Percentiles rank a stretch among this genome's conserved stretches.
phyloP scores from a whole-genome alignment of 1,284 basidiomycete genomes.

The Ganoderma lucidum region DNA sequence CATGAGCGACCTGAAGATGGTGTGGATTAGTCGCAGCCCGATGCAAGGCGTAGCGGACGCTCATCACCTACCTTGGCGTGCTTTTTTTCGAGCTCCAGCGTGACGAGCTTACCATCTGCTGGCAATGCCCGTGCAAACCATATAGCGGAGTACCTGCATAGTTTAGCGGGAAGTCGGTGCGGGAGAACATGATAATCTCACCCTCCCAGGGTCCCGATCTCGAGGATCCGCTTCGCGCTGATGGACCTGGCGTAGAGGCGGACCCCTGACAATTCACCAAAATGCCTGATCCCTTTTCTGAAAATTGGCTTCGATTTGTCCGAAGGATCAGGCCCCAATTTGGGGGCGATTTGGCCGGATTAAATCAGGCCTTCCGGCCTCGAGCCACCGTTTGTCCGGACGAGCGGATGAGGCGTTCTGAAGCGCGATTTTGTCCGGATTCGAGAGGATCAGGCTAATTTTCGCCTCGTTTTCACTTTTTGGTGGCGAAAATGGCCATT shows the following conservation, averaged over 20 bases:
- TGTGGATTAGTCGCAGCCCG: neutral
- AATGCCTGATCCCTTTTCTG: too few relatives aligned
- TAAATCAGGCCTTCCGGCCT: too few relatives aligned
- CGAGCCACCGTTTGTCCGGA: too few relatives aligned
- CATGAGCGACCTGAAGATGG: conserved; percentile 56
- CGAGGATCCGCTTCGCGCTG: conserved; percentile 60
- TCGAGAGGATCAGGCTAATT: too few relatives aligned
- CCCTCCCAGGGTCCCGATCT: conserved; percentile 72
- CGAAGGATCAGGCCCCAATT: too few relatives aligned
- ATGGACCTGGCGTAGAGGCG: conserved; percentile 56
- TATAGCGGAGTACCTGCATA: conserved; percentile 62
- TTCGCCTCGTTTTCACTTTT: too few relatives aligned
- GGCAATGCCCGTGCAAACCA: conserved; percentile 66
- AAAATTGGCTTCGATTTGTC: too few relatives aligned
- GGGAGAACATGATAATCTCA: conserved; percentile 38
- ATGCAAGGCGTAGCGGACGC: neutral
- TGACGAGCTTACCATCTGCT: conserved; percentile 58
- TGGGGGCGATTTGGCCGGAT: too few relatives aligned
- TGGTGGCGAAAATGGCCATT: too few relatives aligned
- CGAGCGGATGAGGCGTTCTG: too few relatives aligned
- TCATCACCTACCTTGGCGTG: conserved; percentile 52
- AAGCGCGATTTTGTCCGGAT: too few relatives aligned
- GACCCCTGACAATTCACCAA: too few relatives aligned
- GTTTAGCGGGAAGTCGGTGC: neutral
- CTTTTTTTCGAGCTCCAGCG: conserved; percentile 56